Evolutionary conservation across 1,139 yeast genomes (phyloP), one percentile per base, ranked within the genome.

Genomic region (Nakaseomyces nivariensis): DNA sequence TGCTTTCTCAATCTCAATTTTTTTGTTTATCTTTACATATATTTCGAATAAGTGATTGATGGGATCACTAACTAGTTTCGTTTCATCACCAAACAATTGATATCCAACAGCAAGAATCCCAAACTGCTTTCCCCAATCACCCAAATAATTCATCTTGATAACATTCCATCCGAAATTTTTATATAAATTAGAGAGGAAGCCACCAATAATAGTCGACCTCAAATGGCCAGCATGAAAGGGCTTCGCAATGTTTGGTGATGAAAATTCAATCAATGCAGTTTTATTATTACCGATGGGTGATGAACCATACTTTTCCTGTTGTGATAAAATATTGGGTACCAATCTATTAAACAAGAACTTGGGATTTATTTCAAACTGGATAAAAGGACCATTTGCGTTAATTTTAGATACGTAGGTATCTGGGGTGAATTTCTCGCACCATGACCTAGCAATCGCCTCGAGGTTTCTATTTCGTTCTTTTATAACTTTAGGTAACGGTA

Each of bases 141-240:
- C 99, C 58, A 92, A 76, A 71, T 94, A 92, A 72, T 92, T 92
- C 73, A 92, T 76, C 72, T 97, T 81, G 57, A 77, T 72, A 43
- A 92, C 98, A 17, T 87, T 79, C 85, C 92, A 92, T 42, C 97
- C 97, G 52, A 84, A 75, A 59, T 81, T 81, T 70, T 90, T 96
- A 66, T 92, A 88, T 68, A 92, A 76, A 69, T 90, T 92, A 45
- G 96, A 72, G 51, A 94, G 70, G 72, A 89, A 92, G 11, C 98
- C 97, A 61, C 99, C 99, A 67, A 92, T 92, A 65, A 92, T 92
- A 37, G 99, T 92, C 38, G 96, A 87, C 73, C 99, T 83, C 71
- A 92, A 80, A 70, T 92, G 99, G 52, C 99, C 99, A 52, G 99
- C 99, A 66, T 92, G 99, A 84, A 92, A 92, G 10, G 98, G 98